Percentiles rank a stretch among this genome's conserved stretches.
phyloP scores from a whole-genome alignment of 371 early-diverging fungal species.

The Apophysomyces variabilis region DNA sequence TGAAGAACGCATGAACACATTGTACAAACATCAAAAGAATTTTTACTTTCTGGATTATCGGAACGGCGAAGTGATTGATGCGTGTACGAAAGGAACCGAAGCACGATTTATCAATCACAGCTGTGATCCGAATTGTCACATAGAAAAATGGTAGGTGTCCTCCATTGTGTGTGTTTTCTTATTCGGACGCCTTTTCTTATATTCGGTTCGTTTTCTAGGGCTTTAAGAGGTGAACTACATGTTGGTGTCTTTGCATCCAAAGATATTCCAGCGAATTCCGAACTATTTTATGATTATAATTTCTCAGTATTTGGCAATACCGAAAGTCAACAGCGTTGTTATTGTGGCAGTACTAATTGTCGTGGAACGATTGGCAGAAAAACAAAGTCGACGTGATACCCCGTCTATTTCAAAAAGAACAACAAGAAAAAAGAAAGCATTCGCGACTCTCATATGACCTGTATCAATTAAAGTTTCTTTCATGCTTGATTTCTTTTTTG shows the following conservation, averaged over 20 bases:
- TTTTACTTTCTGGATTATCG: slow-evolving; percentile 86
- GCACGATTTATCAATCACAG: slow-evolving; percentile 63
- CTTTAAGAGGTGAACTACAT: slow-evolving; percentile 69
- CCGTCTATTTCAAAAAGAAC: not conserved
- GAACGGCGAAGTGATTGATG: slow-evolving; percentile 83
- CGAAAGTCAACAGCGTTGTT: slow-evolving; percentile 63
- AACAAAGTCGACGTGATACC: slow-evolving; percentile 16
- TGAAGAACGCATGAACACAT: slow-evolving; percentile 72
- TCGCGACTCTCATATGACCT: not conserved
- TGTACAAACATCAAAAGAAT: slow-evolving; percentile 69
- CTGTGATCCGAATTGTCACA: slow-evolving; percentile 93
- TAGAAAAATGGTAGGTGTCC: slow-evolving; percentile 79
- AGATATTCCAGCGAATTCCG: slow-evolving; percentile 73
- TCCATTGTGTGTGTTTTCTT: not conserved
- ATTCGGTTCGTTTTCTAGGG: slow-evolving; percentile 40
- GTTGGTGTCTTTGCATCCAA: slow-evolving; percentile 80
- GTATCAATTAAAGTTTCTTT: not conserved
- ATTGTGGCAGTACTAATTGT: slow-evolving; percentile 74
- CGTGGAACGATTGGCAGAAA: slow-evolving; percentile 68
- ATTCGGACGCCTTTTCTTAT: slow-evolving; percentile 1
- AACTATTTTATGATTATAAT: slow-evolving; percentile 89
- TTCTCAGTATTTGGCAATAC: slow-evolving; percentile 73
- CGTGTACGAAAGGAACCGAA: slow-evolving; percentile 72
- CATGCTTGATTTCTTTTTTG: not conserved
- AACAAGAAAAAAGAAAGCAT: not conserved